These are phyloP conservation scores for Monilinia fructigena DNA, from an alignment of 2,329 filamentous ascomycete species.

Conservation along the genomic window DNA sequence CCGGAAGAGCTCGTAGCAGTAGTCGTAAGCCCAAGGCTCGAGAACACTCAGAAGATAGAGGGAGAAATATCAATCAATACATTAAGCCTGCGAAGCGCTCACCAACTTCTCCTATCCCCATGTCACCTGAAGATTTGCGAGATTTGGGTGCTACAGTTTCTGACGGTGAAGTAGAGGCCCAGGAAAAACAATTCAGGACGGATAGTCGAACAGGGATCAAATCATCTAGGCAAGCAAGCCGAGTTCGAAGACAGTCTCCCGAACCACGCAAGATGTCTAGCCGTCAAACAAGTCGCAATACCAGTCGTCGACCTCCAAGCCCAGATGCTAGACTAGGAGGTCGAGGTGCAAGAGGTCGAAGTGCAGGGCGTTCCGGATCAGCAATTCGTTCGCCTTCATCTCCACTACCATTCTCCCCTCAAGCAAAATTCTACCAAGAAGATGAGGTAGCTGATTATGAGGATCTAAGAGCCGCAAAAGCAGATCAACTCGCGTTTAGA, in stretches of 20 bases:
- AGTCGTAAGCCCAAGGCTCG: conserved; percentile 52
- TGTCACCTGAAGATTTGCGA: conserved; percentile 85
- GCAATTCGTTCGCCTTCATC: conserved; percentile 72
- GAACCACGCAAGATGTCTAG: conserved; percentile 40
- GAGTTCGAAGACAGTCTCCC: conserved; percentile 35
- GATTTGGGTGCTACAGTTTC: conserved; percentile 50
- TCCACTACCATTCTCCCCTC: conserved; percentile 70
- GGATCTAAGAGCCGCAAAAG: conserved; percentile 54
- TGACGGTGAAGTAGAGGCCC: conserved; percentile 37
- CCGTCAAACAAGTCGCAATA: conserved; percentile 43
- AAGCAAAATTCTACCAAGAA: conserved; percentile 52
- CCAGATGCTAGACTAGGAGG: conserved; percentile 37
- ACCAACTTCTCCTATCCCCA: conserved; percentile 86
- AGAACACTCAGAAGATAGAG: conserved; percentile 68
- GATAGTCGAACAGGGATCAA: conserved; percentile 38
- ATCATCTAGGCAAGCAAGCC: conserved; percentile 41
- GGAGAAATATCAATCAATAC: conserved; percentile 56
- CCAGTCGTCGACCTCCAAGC: conserved; percentile 42
- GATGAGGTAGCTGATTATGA: conserved; percentile 65
- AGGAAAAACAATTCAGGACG: conserved; percentile 32
- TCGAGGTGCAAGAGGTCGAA: conserved; percentile 57
- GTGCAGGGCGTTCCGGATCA: conserved; percentile 59
- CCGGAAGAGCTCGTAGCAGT: conserved; percentile 46
- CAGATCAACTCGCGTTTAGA: conserved; percentile 56
- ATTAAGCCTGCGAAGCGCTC: conserved; percentile 79